Conservation (phyloP, 495 filamentous ascomycete genomes). For the Penicillium paxilli region DNA sequence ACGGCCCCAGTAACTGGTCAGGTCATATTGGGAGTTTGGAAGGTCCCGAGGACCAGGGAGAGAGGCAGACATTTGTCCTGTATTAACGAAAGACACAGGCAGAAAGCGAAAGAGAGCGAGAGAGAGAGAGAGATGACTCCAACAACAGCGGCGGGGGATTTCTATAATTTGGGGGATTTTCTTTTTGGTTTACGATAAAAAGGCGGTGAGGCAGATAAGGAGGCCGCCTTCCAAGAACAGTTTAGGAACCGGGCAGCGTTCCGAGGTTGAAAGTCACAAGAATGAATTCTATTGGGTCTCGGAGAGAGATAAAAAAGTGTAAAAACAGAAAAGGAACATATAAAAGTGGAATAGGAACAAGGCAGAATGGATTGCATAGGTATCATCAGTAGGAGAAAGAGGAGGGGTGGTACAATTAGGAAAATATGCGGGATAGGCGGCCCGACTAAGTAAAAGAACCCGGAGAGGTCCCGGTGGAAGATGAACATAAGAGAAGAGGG, state of each 20-base stretch:
- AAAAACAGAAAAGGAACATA: neutral
- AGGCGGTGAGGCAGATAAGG: constrained; percentile 48
- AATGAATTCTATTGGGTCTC: constrained; percentile 6
- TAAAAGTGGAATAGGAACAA: constrained; percentile 4
- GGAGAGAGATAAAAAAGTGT: constrained; percentile 2
- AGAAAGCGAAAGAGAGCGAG: no score
- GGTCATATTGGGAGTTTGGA: constrained; percentile 87
- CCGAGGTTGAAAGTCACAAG: constrained; percentile 1
- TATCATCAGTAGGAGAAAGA: constrained; percentile 26
- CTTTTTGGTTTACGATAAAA: constrained; percentile 24
- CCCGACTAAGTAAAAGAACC: constrained; percentile 24
- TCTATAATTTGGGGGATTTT: constrained; percentile 8
- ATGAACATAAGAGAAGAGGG: constrained; percentile 23
- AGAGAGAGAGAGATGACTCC: constrained; percentile 11
- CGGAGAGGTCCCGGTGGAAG: no score
- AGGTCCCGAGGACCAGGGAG: constrained; percentile 83
- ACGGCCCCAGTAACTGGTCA: constrained; percentile 91
- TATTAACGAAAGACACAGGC: constrained; percentile 5
- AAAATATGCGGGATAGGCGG: constrained; percentile 14
- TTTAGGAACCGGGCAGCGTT: neutral
- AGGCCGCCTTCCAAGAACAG: neutral
- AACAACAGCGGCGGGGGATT: constrained; percentile 16
- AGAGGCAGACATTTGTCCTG: constrained; percentile 79
- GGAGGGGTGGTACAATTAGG: constrained; percentile 24
- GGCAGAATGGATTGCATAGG: constrained; percentile 29